Evolutionary conservation across 2,329 filamentous ascomycete genomes (phyloP).

Genomic region (Dactylellina haptotyla): DNA sequence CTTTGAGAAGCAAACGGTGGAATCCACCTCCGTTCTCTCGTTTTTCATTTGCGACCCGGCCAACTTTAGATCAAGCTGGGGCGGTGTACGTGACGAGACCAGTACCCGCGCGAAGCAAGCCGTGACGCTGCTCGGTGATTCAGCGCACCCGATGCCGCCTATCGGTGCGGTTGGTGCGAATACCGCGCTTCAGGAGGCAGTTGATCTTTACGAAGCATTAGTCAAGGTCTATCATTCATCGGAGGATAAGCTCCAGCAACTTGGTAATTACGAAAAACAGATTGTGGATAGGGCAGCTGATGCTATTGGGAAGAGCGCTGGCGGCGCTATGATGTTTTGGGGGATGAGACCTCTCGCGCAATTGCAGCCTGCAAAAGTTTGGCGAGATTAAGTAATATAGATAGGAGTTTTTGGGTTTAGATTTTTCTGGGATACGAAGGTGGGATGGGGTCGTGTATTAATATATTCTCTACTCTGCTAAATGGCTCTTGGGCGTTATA

Average conservation of each 20-base stretch:
- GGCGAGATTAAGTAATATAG: conserved; percentile 3
- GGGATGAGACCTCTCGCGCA: conserved; percentile 22
- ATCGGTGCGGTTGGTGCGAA: conserved; percentile 30
- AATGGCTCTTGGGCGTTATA: no score
- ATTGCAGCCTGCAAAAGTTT: conserved; percentile 6
- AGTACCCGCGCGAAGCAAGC: neutral
- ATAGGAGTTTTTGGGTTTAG: neutral
- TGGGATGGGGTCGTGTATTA: neutral
- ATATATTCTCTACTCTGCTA: neutral
- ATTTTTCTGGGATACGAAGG: neutral
- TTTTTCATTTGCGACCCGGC: conserved; percentile 24
- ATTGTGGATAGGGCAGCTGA: conserved; percentile 8
- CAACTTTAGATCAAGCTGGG: conserved; percentile 32
- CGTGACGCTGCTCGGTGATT: conserved; percentile 13
- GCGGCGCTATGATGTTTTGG: conserved; percentile 18
- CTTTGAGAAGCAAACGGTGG: conserved; percentile 2
- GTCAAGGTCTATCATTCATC: conserved; percentile 10
- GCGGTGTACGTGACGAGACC: neutral
- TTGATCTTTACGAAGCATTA: conserved; percentile 17
- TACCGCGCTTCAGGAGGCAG: conserved; percentile 25
- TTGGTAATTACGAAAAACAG: conserved; percentile 7
- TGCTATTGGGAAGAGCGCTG: conserved; percentile 7
- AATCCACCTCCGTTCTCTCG: neutral
- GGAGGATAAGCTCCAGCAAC: neutral
- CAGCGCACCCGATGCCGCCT: conserved; percentile 31